These are phyloP conservation scores for Pestalotiopsis sp. DNA, from an alignment of 2,329 filamentous ascomycete species.

Conservation along the genomic window DNA sequence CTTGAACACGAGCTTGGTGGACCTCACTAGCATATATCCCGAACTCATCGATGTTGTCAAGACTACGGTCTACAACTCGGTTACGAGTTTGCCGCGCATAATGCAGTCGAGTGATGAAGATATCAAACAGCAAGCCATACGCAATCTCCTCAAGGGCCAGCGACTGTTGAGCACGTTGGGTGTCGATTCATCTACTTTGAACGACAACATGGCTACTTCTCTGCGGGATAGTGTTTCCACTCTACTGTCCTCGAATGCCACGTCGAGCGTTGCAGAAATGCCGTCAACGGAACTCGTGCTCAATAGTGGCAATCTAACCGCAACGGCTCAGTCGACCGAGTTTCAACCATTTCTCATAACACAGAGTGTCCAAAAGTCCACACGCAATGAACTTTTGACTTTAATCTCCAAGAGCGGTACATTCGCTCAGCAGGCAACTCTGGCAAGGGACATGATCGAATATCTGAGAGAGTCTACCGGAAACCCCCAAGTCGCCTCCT, in stretches of 20 bases:
- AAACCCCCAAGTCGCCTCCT: constrained; percentile 66
- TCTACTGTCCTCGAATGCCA: constrained; percentile 37
- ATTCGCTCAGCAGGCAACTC: constrained; percentile 59
- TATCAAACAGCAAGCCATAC: constrained; percentile 72
- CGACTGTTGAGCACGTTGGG: constrained; percentile 65
- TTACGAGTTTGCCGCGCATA: constrained; percentile 75
- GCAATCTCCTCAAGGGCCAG: constrained; percentile 76
- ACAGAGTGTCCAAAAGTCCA: constrained; percentile 67
- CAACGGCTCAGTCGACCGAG: constrained; percentile 18
- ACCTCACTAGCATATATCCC: constrained; percentile 64
- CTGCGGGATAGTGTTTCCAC: constrained; percentile 73
- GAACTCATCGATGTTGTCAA: constrained; percentile 68
- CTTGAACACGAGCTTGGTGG: constrained; percentile 60
- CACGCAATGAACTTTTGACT: constrained; percentile 57
- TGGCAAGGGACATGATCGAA: constrained; percentile 69
- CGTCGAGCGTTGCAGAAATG: constrained; percentile 33
- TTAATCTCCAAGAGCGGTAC: constrained; percentile 60
- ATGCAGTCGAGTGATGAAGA: constrained; percentile 85
- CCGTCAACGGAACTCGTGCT: constrained; percentile 29
- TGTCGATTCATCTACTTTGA: constrained; percentile 66
- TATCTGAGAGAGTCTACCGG: constrained; percentile 61
- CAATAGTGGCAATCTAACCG: constrained; percentile 30
- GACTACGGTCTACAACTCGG: constrained; percentile 77
- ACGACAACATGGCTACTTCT: constrained; percentile 67
- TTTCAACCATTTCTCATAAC: constrained; percentile 67